phyloP scores from a whole-genome alignment of 768 basidiomycete species.

The Paxillus ammoniavirescens region DNA sequence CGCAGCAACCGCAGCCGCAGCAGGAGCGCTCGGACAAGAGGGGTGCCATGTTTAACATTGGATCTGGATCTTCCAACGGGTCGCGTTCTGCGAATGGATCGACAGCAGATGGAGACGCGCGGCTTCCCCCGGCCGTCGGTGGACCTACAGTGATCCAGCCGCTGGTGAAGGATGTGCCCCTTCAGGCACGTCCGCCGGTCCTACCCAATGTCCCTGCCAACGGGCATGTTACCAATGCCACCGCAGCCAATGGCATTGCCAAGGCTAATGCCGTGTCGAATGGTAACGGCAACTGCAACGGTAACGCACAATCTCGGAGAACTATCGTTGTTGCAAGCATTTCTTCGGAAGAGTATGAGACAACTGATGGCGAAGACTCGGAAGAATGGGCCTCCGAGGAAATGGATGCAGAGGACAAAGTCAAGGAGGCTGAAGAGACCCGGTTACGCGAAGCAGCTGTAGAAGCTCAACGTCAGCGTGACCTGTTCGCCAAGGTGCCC shows the following conservation, averaged over 20 bases:
- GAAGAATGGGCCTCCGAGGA: conserved; percentile 67
- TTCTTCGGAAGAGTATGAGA: conserved; percentile 49
- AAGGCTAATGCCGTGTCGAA: conserved; percentile 15
- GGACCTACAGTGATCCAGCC: conserved; percentile 11
- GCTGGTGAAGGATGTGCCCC: conserved; percentile 7
- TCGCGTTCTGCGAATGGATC: conserved; percentile 28
- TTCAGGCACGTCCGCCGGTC: conserved; percentile 17
- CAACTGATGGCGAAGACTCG: conserved; percentile 55
- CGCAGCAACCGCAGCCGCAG: conserved; percentile 14
- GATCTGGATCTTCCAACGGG: conserved; percentile 57
- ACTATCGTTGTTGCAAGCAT: conserved; percentile 47
- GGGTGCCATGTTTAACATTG: conserved; percentile 52
- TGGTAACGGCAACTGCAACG: conserved; percentile 8
- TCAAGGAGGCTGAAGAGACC: conserved; percentile 29
- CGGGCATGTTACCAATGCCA: neutral
- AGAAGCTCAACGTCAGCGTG: conserved; percentile 62
- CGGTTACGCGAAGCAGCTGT: conserved; percentile 52
- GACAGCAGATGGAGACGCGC: conserved; percentile 8
- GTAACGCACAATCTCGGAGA: conserved; percentile 32
- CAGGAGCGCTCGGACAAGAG: conserved; percentile 20
- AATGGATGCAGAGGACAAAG: conserved; percentile 36
- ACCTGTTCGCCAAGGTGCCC: conserved; percentile 71
- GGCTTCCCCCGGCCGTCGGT: conserved; percentile 3
- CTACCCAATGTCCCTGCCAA: conserved; percentile 13
- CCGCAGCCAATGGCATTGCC: conserved; percentile 14